Percentiles rank a stretch among this genome's conserved stretches.
Conservation (phyloP, 2,329 filamentous ascomycete species). For the Fusarium irregulare region DNA sequence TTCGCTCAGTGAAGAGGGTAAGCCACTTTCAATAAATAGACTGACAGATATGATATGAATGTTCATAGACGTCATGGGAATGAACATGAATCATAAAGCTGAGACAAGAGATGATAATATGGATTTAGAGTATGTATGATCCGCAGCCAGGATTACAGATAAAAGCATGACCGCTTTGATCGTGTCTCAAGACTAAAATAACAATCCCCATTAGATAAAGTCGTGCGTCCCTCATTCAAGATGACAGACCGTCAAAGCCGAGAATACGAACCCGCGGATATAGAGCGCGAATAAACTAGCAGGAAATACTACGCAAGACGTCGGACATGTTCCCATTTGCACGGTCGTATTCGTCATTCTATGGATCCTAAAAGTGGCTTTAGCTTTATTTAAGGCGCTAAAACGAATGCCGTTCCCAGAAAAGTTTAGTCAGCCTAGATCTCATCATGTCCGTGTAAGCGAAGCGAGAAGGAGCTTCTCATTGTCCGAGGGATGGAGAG, state of each 20-base stretch:
- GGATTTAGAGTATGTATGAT: neutral
- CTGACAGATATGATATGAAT: neutral
- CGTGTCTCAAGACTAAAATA: neutral
- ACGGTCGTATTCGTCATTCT: conserved; percentile 35
- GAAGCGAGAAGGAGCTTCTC: conserved; percentile 30
- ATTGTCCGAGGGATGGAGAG: conserved; percentile 18
- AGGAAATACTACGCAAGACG: neutral
- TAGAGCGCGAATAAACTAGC: conserved; percentile 12
- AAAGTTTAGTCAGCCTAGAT: conserved; percentile 27
- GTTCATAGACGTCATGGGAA: neutral
- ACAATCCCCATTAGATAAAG: neutral
- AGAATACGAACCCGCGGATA: conserved; percentile 1
- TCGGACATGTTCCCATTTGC: conserved; percentile 3
- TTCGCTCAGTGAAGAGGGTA: conserved; percentile 13
- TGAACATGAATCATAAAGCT: neutral
- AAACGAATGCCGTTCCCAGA: conserved; percentile 15
- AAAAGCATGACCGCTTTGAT: neutral
- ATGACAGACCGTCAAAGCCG: neutral
- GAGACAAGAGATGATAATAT: neutral
- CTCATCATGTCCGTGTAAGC: conserved; percentile 29
- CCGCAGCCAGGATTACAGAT: neutral
- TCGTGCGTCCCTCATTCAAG: neutral
- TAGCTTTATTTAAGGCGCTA: conserved; percentile 25
- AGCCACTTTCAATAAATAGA: conserved; percentile 11
- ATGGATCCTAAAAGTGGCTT: conserved; percentile 22